Base-by-base conservation (phyloP, 2,329 filamentous ascomycete genomes). In the Colletotrichum tanaceti region DNA sequence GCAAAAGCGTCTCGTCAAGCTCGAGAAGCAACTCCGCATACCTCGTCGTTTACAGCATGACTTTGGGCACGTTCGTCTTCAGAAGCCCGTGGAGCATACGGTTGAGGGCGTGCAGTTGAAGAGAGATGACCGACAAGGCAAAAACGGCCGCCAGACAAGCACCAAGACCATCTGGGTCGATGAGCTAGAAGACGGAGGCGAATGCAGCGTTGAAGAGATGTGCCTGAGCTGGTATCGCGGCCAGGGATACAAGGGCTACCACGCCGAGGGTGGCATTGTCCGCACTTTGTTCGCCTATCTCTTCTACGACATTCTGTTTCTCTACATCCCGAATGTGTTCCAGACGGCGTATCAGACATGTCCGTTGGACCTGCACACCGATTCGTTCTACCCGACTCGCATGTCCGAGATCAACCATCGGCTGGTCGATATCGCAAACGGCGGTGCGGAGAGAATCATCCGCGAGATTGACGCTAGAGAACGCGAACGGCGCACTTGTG, bases 281-380 rank as follows among this genome's bases (percentile, higher is more conserved):
- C 90, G 94, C n/a, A 99, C 96, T 0, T 83, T 99, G 32, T 94
- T 94, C 79, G 91, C 90, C 16, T 95, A 96, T 75, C 87, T 99
- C 20, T 97, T 98, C 82, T 96, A 91, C 82, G 95, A 99, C 78
- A 88, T 98, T 28, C 83, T 99, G 7, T 98, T 98, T 80, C 85
- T 93, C 32, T 97, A 97, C 78, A 88, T 98, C 5, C 95, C 96
- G 32, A 97, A 98, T 74, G 95, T 99, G 63, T 99, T 99, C 79
- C 95, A 98, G 77, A 99, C 96, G 6, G 89, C 91, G 1, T 99
- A 93, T 77, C 96, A 99, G 79, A 97, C 93, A 0, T 97, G 93
- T 75, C 96, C 96, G 1, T 82, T 99, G 4, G 96, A 99, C 77
- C 83, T 99, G 6, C 92, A 97, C 76, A 97, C 94, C 0, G 96